Conservation (phyloP, 2,329 filamentous ascomycete genomes). For the Venturia aucupariae region DNA sequence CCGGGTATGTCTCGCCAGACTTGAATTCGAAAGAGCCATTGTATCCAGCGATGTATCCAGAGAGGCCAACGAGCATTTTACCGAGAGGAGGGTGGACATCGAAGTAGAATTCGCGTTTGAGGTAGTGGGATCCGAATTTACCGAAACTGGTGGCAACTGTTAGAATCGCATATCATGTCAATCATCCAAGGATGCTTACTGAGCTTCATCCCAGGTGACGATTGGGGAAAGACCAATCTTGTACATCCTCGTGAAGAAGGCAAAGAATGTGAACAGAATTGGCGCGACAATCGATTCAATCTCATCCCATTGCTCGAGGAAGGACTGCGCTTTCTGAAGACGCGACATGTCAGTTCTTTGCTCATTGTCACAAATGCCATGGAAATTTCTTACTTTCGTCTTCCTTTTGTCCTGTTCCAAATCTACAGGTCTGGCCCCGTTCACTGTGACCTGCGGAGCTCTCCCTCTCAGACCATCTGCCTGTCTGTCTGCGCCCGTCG, state of each 20-base stretch:
- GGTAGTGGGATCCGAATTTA: constrained; percentile 98
- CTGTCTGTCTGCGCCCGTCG: constrained; percentile 33
- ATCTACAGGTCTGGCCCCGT: constrained; percentile 24
- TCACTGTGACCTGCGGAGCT: constrained; percentile 29
- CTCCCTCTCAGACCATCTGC: constrained; percentile 37
- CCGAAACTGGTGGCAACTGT: constrained; percentile 55
- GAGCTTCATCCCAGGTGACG: constrained; percentile 68
- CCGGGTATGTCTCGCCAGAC: constrained; percentile 89
- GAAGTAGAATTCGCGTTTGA: constrained; percentile 99
- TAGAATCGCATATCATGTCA: constrained; percentile 16
- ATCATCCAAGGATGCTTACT: constrained; percentile 41
- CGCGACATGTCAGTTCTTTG: background rate
- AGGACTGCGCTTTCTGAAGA: constrained; percentile 36
- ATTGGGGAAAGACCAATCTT: constrained; percentile 61
- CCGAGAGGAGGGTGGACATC: constrained; percentile 92
- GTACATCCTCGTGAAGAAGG: constrained; percentile 59
- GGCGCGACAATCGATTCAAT: constrained; percentile 56
- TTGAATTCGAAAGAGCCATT: constrained; percentile 99
- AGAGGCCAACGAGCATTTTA: constrained; percentile 96
- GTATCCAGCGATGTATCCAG: constrained; percentile 92
- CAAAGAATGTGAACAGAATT: constrained; percentile 51
- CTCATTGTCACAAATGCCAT: background rate
- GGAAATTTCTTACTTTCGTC: constrained; percentile 31
- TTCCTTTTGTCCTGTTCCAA: constrained; percentile 36
- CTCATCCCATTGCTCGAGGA: constrained; percentile 54